Conservation (phyloP, 2,329 filamentous ascomycete species). For the Stagonosporopsis rhizophila region DNA sequence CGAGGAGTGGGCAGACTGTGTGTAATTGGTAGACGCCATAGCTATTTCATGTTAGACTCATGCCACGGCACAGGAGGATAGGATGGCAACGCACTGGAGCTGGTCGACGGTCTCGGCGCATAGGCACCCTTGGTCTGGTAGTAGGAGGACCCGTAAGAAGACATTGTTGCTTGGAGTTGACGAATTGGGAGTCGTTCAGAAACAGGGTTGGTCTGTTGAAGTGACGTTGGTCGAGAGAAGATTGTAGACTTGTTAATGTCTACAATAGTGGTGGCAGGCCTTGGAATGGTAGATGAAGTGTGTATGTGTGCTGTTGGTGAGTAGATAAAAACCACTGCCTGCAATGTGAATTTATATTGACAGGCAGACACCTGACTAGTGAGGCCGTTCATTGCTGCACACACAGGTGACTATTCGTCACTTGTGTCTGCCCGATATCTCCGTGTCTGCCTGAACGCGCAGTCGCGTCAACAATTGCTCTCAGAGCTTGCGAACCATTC, state of each 20-base stretch:
- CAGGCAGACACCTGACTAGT: constrained; percentile 11
- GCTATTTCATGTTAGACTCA: constrained; percentile 8
- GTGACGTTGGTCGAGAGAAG: not conserved
- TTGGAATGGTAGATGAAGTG: not conserved
- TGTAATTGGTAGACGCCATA: not conserved
- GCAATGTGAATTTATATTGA: not conserved
- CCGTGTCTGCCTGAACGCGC: constrained; percentile 10
- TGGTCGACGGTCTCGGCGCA: not conserved
- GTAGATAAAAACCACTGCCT: not conserved
- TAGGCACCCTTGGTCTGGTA: constrained; percentile 4
- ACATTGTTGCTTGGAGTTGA: constrained; percentile 9
- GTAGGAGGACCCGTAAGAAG: constrained; percentile 4
- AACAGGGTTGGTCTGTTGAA: not conserved
- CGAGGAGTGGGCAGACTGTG: constrained; percentile 8
- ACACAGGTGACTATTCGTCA: not conserved
- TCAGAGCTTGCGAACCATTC: constrained; percentile 1
- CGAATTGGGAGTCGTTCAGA: not conserved
- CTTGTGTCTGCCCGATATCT: not conserved
- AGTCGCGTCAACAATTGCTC: constrained; percentile 1
- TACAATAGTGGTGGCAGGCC: not conserved
- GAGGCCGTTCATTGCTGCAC: constrained; percentile 4
- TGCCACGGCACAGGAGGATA: not conserved
- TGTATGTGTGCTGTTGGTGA: not conserved
- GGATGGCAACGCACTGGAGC: constrained; percentile 3
- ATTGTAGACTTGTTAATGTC: not conserved